These are phyloP conservation scores for Curvularia verruculosa DNA, from an alignment of 2,329 filamentous ascomycete species.

Conservation along the genomic window DNA sequence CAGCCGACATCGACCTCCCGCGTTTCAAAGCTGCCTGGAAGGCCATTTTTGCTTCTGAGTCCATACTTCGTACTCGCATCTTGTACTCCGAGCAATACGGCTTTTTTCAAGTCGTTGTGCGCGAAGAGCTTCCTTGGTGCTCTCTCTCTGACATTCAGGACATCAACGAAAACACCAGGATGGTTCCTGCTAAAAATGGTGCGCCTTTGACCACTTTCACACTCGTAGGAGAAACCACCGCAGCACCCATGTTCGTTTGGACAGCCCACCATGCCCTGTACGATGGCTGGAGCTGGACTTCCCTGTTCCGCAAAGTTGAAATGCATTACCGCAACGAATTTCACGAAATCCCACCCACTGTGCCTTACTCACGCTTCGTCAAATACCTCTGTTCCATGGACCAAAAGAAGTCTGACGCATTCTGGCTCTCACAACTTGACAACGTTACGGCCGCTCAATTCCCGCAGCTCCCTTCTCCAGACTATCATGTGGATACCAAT, in stretches of 20 bases:
- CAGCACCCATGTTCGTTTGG: slow-evolving; percentile 40
- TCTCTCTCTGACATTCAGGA: slow-evolving; percentile 26
- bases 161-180: slow-evolving; percentile 35
- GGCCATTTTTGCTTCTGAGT: slow-evolving; percentile 50
- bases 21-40: slow-evolving; percentile 56
- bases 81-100: slow-evolving; percentile 39
- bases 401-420: slow-evolving; percentile 33
- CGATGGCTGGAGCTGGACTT: slow-evolving; percentile 45
- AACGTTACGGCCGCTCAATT: slow-evolving; percentile 39
- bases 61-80: slow-evolving; percentile 56
- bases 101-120: slow-evolving; percentile 43
- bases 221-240: slow-evolving; percentile 17
- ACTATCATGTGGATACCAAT: slow-evolving; percentile 40
- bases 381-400: slow-evolving; percentile 39
- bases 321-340: slow-evolving; percentile 24
- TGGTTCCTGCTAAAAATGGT: slow-evolving; percentile 37
- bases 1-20: slow-evolving; percentile 32
- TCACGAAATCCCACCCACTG: slow-evolving; percentile 15
- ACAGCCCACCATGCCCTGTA: slow-evolving; percentile 48
- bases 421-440: slow-evolving; percentile 39
- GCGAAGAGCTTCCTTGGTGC: slow-evolving; percentile 30
- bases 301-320: slow-evolving; percentile 36
- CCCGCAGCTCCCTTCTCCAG: slow-evolving; percentile 40
- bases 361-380: slow-evolving; percentile 43
- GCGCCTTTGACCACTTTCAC: slow-evolving; percentile 28